Conservation (phyloP, 2,329 filamentous ascomycete species). For the Botrytis galanthina region DNA sequence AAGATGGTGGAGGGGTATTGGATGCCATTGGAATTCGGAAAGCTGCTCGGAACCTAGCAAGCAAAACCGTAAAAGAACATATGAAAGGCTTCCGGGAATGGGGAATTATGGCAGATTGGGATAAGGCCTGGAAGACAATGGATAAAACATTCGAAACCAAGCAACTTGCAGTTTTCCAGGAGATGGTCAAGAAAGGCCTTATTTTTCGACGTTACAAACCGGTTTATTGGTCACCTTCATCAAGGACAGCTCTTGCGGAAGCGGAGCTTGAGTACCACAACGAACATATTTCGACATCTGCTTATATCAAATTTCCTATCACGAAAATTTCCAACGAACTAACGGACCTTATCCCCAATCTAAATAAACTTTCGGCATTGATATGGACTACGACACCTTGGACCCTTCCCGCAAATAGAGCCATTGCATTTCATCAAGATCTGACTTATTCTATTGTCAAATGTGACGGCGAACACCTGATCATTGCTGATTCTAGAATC, state of each 20-base stretch:
- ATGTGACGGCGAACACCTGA: constrained; percentile 55
- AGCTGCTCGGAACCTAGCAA: constrained; percentile 64
- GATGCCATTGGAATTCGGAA: constrained; percentile 59
- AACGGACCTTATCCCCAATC: constrained; percentile 40
- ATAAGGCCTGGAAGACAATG: constrained; percentile 75
- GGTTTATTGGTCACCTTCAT: constrained; percentile 83
- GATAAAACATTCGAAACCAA: constrained; percentile 69
- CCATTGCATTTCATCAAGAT: constrained; percentile 76
- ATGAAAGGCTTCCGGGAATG: constrained; percentile 71
- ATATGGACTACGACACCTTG: constrained; percentile 99
- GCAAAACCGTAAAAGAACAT: constrained; percentile 67
- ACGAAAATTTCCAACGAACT: constrained; percentile 46
- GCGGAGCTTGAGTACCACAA: constrained; percentile 83
- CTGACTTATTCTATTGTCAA: constrained; percentile 71
- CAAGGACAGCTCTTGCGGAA: constrained; percentile 75
- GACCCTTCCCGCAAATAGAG: constrained; percentile 91
- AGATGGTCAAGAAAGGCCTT: constrained; percentile 69
- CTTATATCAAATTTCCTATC: constrained; percentile 79
- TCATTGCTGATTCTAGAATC: constrained; percentile 71
- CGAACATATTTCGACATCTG: constrained; percentile 66
- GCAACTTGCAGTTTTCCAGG: constrained; percentile 72
- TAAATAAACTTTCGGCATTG: constrained; percentile 65
- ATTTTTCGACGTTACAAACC: constrained; percentile 79
- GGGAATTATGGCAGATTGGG: constrained; percentile 81
- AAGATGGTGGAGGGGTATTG: constrained; percentile 41